Conservation (phyloP, 176 grass and related monocot genomes). For the Saccharum spontaneum region DNA sequence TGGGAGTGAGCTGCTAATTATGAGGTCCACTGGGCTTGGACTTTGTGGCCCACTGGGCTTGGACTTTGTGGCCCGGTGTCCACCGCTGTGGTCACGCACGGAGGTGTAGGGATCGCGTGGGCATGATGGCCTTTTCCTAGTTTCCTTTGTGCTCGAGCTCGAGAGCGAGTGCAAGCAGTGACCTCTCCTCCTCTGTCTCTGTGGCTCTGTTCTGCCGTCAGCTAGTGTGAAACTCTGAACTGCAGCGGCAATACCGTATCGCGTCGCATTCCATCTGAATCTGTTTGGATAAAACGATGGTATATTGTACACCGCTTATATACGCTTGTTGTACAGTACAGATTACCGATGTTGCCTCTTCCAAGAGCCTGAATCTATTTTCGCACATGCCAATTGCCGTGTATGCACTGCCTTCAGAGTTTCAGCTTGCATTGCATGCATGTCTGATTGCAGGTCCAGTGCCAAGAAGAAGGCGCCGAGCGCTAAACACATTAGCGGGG, state of each 20-base stretch:
- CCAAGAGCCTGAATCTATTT: background rate
- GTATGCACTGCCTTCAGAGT: background rate
- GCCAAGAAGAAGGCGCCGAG: background rate
- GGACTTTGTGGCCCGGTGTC: slow-evolving; percentile 33
- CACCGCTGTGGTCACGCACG: slow-evolving; percentile 8
- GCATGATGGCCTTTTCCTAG: background rate
- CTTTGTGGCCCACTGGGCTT: slow-evolving; percentile 38
- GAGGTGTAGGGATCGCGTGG: slow-evolving; percentile 25
- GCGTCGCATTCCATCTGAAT: background rate
- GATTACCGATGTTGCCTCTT: background rate
- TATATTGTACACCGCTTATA: background rate
- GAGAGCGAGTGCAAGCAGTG: background rate
- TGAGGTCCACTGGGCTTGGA: slow-evolving; percentile 54
- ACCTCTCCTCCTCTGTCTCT: background rate
- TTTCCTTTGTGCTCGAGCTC: background rate
- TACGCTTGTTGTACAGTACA: background rate
- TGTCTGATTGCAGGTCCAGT: background rate
- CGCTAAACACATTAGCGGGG: background rate
- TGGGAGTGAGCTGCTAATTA: slow-evolving; percentile 39
- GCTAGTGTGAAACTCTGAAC: background rate
- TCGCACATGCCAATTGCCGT: background rate
- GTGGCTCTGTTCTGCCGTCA: background rate
- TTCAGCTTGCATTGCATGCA: background rate
- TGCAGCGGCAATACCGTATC: background rate
- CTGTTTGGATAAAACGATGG: background rate